phyloP scores from a whole-genome alignment of 441 rosid species.

The Gossypium gossypioides region DNA sequence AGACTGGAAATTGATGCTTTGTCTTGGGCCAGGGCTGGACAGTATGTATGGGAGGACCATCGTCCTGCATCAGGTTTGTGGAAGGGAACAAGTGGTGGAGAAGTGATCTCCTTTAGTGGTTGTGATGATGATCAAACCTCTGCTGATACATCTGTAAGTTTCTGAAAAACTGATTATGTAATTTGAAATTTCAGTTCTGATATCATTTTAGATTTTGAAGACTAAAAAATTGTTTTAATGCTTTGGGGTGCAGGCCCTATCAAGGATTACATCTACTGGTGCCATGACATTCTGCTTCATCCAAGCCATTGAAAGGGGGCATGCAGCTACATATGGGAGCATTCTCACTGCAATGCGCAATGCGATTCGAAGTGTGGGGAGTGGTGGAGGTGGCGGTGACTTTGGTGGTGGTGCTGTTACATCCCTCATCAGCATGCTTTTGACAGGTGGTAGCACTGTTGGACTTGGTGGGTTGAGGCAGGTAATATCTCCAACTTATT shows the following conservation, averaged over 20 bases:
- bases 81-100: conserved; percentile 91
- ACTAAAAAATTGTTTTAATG: background rate
- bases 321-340: conserved; percentile 69
- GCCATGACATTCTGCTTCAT: conserved; percentile 94
- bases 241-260: conserved; percentile 47
- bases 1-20: conserved; percentile 3
- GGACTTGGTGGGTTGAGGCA: conserved; percentile 58
- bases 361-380: conserved; percentile 47
- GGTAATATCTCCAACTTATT: conserved; percentile 25
- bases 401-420: conserved; percentile 55
- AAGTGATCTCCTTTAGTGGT: conserved; percentile 73
- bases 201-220: background rate
- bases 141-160: conserved; percentile 76
- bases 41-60: conserved; percentile 83
- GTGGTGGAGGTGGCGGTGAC: conserved; percentile 20
- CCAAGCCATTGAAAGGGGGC: conserved; percentile 73
- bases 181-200: background rate
- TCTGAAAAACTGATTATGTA: background rate
- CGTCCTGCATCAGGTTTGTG: conserved; percentile 72
- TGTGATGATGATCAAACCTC: conserved; percentile 91
- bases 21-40: conserved; percentile 42
- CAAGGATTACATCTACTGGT: conserved; percentile 76
- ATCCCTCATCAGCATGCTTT: conserved; percentile 62
- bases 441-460: conserved; percentile 56
- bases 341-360: conserved; percentile 70